Evolutionary conservation across 257 asterid species (phyloP).

Genomic region (Scutellaria galericulata): DNA sequence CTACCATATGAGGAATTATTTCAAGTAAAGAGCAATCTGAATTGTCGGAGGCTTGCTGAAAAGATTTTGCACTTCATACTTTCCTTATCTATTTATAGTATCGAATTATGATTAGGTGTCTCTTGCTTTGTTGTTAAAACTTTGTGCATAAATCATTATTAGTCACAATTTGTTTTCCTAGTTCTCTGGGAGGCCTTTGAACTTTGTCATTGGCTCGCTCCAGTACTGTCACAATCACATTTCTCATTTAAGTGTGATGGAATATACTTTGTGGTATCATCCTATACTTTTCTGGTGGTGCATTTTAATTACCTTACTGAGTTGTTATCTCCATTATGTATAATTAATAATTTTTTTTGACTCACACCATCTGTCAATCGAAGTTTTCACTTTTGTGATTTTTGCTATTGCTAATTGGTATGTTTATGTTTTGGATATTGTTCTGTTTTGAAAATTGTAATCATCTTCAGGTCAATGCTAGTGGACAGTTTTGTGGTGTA

Average conservation of each 20-base stretch:
- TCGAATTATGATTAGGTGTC: not conserved
- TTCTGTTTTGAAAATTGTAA: constrained; percentile 33
- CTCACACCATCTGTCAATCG: constrained; percentile 11
- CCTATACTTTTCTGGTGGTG: not conserved
- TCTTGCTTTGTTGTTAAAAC: constrained; percentile 1
- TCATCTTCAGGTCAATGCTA: constrained; percentile 84
- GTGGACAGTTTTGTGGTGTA: constrained; percentile 98
- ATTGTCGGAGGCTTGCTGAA: constrained; percentile 2
- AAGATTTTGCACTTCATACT: constrained; percentile 1
- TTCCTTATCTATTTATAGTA: not conserved
- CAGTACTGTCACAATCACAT: too few relatives aligned
- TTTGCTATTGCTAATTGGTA: constrained; percentile 25
- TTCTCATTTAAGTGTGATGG: not conserved
- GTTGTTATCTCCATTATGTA: not conserved
- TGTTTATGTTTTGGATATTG: constrained; percentile 20
- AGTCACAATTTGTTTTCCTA: too few relatives aligned
- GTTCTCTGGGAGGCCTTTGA: too few relatives aligned
- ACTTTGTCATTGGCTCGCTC: too few relatives aligned
- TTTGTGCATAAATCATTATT: not conserved
- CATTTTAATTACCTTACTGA: not conserved
- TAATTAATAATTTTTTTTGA: constrained; percentile 16
- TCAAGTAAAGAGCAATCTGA: constrained; percentile 13
- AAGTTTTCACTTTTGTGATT: constrained; percentile 19
- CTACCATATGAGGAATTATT: constrained; percentile 3
- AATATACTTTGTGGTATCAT: constrained; percentile 23